Evolutionary conservation across 495 filamentous ascomycete species (phyloP).

Genomic region (Neurospora cerealis): DNA sequence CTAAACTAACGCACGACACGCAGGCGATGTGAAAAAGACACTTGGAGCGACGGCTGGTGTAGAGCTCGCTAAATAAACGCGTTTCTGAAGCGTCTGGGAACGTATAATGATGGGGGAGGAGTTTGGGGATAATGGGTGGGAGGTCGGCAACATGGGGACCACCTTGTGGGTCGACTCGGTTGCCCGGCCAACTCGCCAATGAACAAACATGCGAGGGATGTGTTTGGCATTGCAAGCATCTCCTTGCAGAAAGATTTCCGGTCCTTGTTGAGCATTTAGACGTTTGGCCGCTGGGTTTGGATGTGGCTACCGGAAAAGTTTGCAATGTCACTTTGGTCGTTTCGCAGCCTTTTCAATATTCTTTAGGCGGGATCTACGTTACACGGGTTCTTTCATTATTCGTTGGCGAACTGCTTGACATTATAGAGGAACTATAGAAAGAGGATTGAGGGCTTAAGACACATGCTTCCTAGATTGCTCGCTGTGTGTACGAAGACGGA

Average conservation of each 20-base stretch:
- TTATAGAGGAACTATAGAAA: neutral
- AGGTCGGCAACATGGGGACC: neutral
- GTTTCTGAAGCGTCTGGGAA: neutral
- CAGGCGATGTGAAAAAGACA: conserved; percentile 25
- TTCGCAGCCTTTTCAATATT: neutral
- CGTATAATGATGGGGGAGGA: neutral
- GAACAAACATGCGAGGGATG: neutral
- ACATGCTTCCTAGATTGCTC: neutral
- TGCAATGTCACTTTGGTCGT: neutral
- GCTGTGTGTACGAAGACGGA: neutral
- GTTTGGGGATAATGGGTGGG: neutral
- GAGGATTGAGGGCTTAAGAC: neutral
- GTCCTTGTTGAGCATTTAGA: neutral
- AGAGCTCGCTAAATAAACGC: conserved; percentile 52
- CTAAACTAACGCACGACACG: neutral
- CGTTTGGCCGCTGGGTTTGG: neutral
- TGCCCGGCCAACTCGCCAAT: neutral
- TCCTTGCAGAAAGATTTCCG: neutral
- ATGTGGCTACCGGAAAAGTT: neutral
- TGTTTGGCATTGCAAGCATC: neutral
- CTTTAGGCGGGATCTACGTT: neutral
- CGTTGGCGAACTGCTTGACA: neutral
- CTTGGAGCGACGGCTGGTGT: conserved; percentile 67
- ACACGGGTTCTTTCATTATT: neutral
- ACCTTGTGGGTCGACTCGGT: neutral